Conservation (phyloP, 495 filamentous ascomycete genomes). For the Pseudoneurospora amorphoporcata region DNA sequence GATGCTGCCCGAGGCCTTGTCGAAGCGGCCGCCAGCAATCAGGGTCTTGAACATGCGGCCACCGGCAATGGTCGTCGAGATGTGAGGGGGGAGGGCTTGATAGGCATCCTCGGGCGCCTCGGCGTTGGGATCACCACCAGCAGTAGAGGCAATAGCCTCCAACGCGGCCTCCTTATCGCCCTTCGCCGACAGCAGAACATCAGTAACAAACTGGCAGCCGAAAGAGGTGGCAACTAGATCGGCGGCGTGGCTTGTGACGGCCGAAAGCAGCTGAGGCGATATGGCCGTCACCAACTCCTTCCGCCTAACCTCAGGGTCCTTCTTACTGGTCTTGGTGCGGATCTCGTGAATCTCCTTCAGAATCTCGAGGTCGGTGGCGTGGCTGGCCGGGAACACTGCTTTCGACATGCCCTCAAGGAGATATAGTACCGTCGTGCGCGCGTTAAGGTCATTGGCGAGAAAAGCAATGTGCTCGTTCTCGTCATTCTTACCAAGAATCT, state of each 20-base stretch:
- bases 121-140: slow-evolving; percentile 49
- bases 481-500: slow-evolving; percentile 61
- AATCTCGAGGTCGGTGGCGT: slow-evolving; percentile 50
- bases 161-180: slow-evolving; percentile 64
- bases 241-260: slow-evolving; percentile 56
- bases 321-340: slow-evolving; percentile 77
- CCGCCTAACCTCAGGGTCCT: slow-evolving; percentile 64
- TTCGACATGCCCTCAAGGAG: slow-evolving; percentile 64
- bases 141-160: slow-evolving; percentile 58
- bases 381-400: slow-evolving; percentile 52
- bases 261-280: slow-evolving; percentile 55
- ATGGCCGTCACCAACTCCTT: slow-evolving; percentile 64
- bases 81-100: slow-evolving; percentile 30
- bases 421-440: slow-evolving; percentile 72
- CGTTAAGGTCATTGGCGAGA: slow-evolving; percentile 56
- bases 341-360: slow-evolving; percentile 66
- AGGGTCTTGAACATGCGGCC: slow-evolving; percentile 87
- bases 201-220: slow-evolving; percentile 75
- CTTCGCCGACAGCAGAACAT: slow-evolving; percentile 66
- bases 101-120: slow-evolving; percentile 29
- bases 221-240: slow-evolving; percentile 63
- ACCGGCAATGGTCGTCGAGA: slow-evolving; percentile 49
- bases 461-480: slow-evolving; percentile 51
- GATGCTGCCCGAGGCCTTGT: slow-evolving; percentile 55
- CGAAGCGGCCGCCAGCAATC: slow-evolving; percentile 76